These are phyloP conservation scores for Zymoseptoria pseudotritici DNA, from an alignment of 2,329 filamentous ascomycete genomes.

Conservation along the genomic window DNA sequence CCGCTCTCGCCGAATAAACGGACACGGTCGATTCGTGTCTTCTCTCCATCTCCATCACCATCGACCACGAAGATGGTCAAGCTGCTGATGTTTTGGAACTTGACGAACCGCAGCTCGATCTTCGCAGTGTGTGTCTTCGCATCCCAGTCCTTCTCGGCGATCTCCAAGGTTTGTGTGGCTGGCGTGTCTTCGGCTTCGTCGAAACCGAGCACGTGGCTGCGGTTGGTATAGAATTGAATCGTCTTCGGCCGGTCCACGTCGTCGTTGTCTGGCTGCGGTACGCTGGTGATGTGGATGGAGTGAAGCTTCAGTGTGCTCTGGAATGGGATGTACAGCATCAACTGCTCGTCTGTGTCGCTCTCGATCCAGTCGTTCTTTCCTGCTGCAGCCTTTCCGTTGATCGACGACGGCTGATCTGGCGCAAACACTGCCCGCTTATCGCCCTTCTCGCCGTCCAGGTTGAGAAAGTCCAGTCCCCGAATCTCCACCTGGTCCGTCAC, in stretches of 20 bases:
- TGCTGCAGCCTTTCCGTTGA: slow-evolving; percentile 47
- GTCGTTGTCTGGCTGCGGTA: slow-evolving; percentile 66
- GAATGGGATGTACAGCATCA: slow-evolving; percentile 89
- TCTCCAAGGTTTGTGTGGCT: slow-evolving; percentile 70
- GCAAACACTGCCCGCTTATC: slow-evolving; percentile 67
- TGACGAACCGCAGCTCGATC: slow-evolving; percentile 73
- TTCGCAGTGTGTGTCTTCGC: slow-evolving; percentile 43
- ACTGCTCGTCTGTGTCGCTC: slow-evolving; percentile 93
- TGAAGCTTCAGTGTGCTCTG: slow-evolving; percentile 83
- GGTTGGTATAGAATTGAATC: slow-evolving; percentile 81
- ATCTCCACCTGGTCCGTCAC: slow-evolving; percentile 76
- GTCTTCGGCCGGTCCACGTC: slow-evolving; percentile 72
- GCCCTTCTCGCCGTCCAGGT: slow-evolving; percentile 71
- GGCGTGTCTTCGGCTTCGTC: slow-evolving; percentile 85
- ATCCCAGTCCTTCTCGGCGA: slow-evolving; percentile 70
- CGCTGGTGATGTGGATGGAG: slow-evolving; percentile 76
- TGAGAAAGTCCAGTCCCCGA: slow-evolving; percentile 76
- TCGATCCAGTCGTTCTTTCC: slow-evolving; percentile 75
- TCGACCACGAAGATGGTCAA: slow-evolving; percentile 83
- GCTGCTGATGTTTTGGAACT: slow-evolving; percentile 90
- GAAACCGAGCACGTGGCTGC: slow-evolving; percentile 84
- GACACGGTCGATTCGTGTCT: slow-evolving; percentile 73
- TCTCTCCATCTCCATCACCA: slow-evolving; percentile 71
- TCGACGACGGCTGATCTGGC: slow-evolving; percentile 54
- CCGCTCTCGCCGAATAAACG: slow-evolving; percentile 80